Evolutionary conservation across 257 asterid genomes (phyloP), one percentile per base, ranked within the genome.

Genomic region (Solanum commersonii): DNA sequence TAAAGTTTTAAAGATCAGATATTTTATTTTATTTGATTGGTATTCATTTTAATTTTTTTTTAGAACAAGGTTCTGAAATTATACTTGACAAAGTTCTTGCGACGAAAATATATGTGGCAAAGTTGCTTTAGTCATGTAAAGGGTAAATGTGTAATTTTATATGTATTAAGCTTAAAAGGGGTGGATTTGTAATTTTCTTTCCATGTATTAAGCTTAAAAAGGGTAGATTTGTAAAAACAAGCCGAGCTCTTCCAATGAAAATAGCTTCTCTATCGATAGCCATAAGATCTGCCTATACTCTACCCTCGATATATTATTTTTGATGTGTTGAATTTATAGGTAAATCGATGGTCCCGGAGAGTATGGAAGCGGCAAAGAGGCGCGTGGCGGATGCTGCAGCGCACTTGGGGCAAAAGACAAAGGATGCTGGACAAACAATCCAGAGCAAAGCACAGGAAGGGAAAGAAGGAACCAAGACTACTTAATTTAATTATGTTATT

Each of bases 391-490:
- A 96, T 2, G 95, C 94, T 34, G 92, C 94, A 0, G 73, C 49
- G 60, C 89, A 72, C 0, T 86, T 91, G 20, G 98, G 98, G 3
- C 97, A 96, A 87, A 94, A 93, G 90, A 91, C 96, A 27, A 94
- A 94, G 94, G 95, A 94, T 18, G 90, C 31, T 3, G 98, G 96
- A 0, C 95, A 93, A 78, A 88, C 90, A 73, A 92, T 94, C 27
- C 94, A 96, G 95, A 89, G 83, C 23, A 94, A 90, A 37, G 95
- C 94, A 4, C 94, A 89, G 65, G 98, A 93, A 31, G 94, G 88
- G 10, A 86, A 87, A 74, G 90, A 88, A 56, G 87, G 88, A 25
- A 44, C 13, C 11, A 68, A 34, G 37, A 73, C 71, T 59, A 49
- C 23, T 81, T 81, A 8, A 0, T 15, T 79, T 81, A 9, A 29